These are phyloP conservation scores for Elymus sibiricus DNA, from an alignment of 176 grass and related monocot species.

Conservation along the genomic window DNA sequence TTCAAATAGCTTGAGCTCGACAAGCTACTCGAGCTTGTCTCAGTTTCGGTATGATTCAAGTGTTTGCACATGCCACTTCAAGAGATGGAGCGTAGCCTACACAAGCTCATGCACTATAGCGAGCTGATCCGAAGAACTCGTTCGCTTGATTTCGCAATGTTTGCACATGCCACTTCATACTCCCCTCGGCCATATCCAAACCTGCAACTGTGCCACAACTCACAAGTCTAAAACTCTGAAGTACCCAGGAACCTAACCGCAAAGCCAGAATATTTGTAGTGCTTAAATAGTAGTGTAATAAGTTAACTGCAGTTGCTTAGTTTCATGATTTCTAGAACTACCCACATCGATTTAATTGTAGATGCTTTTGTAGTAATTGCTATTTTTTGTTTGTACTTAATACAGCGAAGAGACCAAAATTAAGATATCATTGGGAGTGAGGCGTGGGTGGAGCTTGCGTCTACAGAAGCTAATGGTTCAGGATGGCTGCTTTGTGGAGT, in stretches of 20 bases:
- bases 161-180: background rate
- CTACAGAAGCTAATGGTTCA: slow-evolving; percentile 58
- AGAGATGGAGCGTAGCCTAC: background rate
- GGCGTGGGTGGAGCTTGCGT: slow-evolving; percentile 63
- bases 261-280: background rate
- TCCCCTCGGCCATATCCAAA: background rate
- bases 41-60: background rate
- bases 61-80: background rate
- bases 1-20: background rate
- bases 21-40: background rate
- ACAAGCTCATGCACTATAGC: background rate
- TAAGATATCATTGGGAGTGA: slow-evolving; percentile 73
- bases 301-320: background rate
- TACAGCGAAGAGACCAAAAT: slow-evolving; percentile 72
- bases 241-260: background rate
- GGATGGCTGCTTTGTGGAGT: slow-evolving; percentile 71
- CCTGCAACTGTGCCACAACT: background rate
- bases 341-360: background rate
- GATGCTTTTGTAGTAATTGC: slow-evolving; percentile 20
- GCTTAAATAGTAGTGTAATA: background rate
- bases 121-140: background rate
- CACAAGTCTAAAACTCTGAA: slow-evolving; percentile 1
- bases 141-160: background rate
- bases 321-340: background rate
- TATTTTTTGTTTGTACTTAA: slow-evolving; percentile 26